Evolutionary conservation across 2,329 filamentous ascomycete genomes (phyloP).

Genomic region (Verticillium dahliae): DNA sequence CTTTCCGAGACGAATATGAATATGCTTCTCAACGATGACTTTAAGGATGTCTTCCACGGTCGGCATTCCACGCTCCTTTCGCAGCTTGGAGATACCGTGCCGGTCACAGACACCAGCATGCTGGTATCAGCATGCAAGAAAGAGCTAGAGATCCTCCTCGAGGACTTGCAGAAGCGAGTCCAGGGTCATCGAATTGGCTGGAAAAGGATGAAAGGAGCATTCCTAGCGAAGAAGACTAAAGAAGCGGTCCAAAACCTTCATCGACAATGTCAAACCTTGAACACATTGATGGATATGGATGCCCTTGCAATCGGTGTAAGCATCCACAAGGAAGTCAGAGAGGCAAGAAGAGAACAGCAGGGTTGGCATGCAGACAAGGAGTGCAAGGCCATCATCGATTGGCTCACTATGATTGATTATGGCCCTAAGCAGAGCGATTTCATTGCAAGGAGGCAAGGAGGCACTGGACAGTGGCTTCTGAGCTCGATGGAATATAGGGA

Average conservation of each 20-base stretch:
- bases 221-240: slow-evolving; percentile 6
- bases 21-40: slow-evolving; percentile 12
- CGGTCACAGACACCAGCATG: background rate
- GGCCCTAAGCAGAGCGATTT: slow-evolving; percentile 28
- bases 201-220: slow-evolving; percentile 9
- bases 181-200: slow-evolving; percentile 9
- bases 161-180: background rate
- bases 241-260: slow-evolving; percentile 10
- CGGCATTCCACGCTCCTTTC: slow-evolving; percentile 12
- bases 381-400: slow-evolving; percentile 17
- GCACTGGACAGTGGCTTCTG: slow-evolving; percentile 8
- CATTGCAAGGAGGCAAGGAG: slow-evolving; percentile 15
- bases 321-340: slow-evolving; percentile 8
- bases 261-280: slow-evolving; percentile 10
- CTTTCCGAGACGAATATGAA: slow-evolving; percentile 6
- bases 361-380: background rate
- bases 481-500: no score
- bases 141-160: background rate
- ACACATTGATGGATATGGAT: slow-evolving; percentile 9
- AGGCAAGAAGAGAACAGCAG: background rate
- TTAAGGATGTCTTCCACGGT: slow-evolving; percentile 14
- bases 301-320: background rate
- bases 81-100: background rate
- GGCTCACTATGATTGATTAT: slow-evolving; percentile 31
- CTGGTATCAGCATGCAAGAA: background rate